These are phyloP conservation scores for Luffa aegyptiaca DNA, from an alignment of 306 rosid genomes.

Conservation along the genomic window DNA sequence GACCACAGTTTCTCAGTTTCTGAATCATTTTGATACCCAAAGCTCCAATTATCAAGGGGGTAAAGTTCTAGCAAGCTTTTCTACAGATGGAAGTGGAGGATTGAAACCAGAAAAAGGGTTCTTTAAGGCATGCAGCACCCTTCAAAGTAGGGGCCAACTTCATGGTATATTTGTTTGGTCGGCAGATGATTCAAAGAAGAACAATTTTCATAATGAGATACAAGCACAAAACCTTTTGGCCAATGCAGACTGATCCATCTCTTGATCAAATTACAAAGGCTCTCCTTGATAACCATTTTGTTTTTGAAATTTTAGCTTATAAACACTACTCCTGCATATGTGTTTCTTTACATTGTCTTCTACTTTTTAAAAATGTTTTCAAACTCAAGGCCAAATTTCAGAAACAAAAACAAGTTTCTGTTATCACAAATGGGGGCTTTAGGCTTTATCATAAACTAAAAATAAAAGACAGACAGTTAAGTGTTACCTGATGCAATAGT, in stretches of 20 bases:
- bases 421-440: neutral
- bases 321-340: too few species aligned
- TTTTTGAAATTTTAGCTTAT: too few species aligned
- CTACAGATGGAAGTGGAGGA: conserved; percentile 54
- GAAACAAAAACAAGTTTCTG: too few species aligned
- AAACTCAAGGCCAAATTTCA: too few species aligned
- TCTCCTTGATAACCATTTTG: too few species aligned
- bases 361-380: too few species aligned
- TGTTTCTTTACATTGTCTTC: too few species aligned
- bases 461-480: neutral
- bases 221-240: conserved; percentile 56
- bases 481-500: neutral
- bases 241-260: neutral
- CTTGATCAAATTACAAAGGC: neutral
- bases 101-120: conserved; percentile 45
- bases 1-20: conserved; percentile 44
- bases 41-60: conserved; percentile 51
- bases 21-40: conserved; percentile 40
- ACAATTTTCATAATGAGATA: conserved; percentile 51
- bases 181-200: conserved; percentile 64
- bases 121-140: conserved; percentile 39
- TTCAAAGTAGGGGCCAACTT: conserved; percentile 36
- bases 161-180: conserved; percentile 66
- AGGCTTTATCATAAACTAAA: neutral
- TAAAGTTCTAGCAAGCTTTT: conserved; percentile 53